Percentiles rank a stretch among this genome's conserved stretches.
Conservation (phyloP, 1,284 basidiomycete species). For the Ustilago bromivora region DNA sequence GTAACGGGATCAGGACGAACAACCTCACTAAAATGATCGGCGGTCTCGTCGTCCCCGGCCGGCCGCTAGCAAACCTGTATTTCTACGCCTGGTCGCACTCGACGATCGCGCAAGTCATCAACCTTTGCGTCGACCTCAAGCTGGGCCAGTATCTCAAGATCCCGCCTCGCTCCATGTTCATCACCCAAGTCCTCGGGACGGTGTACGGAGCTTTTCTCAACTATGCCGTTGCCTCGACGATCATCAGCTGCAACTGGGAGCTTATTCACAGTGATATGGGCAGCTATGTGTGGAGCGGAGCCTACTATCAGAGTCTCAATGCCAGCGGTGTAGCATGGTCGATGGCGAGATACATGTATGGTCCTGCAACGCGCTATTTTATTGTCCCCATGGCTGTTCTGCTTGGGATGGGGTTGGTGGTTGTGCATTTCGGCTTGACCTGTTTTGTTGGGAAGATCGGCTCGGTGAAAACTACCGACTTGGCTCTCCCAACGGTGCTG, state of each 20-base stretch:
- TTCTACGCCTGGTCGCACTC: conserved; percentile 51
- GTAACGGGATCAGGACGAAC: conserved; percentile 46
- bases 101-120: conserved; percentile 46
- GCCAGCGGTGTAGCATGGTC: conserved; percentile 43
- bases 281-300: conserved; percentile 45
- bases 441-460: conserved; percentile 21
- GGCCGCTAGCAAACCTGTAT: conserved; percentile 56
- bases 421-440: conserved; percentile 27
- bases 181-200: conserved; percentile 43
- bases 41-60: conserved; percentile 38
- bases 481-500: conserved; percentile 37
- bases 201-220: conserved; percentile 50
- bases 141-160: conserved; percentile 64
- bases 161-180: conserved; percentile 40
- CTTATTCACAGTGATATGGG: conserved; percentile 47
- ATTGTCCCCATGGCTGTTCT: conserved; percentile 45
- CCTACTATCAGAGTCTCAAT: conserved; percentile 35
- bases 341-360: conserved; percentile 44
- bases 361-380: conserved; percentile 31
- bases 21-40: conserved; percentile 54
- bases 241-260: conserved; percentile 39
- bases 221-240: conserved; percentile 40
- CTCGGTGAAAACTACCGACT: conserved; percentile 11
- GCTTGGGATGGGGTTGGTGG: conserved; percentile 29
- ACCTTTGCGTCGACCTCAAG: conserved; percentile 51